Evolutionary conservation across 371 early-diverging fungal genomes (phyloP).

Genomic region (Mucor indicus): DNA sequence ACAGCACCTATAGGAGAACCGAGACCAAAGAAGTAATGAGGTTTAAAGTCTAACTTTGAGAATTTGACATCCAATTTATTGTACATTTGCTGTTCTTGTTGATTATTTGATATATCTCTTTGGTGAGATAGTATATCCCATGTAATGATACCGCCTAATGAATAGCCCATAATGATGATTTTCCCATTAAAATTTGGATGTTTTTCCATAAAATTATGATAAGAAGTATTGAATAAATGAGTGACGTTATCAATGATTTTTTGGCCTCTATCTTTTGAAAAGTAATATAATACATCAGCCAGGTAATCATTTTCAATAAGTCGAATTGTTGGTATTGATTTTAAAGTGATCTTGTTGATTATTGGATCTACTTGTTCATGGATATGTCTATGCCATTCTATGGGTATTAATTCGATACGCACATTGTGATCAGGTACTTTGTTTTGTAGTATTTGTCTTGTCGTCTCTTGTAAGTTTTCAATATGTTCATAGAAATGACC

Average conservation of each 20-base stretch:
- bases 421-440: constrained; percentile 49
- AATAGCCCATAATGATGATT: constrained; percentile 60
- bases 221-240: constrained; percentile 51
- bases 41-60: constrained; percentile 51
- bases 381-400: constrained; percentile 53
- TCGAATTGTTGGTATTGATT: constrained; percentile 63
- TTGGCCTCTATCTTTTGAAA: constrained; percentile 56
- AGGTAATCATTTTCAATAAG: constrained; percentile 67
- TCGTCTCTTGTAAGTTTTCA: constrained; percentile 53
- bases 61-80: constrained; percentile 42
- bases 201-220: constrained; percentile 48
- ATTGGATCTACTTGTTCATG: constrained; percentile 51
- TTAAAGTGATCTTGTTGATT: constrained; percentile 56
- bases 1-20: constrained; percentile 66
- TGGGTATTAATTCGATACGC: constrained; percentile 53
- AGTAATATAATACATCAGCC: constrained; percentile 64
- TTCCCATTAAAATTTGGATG: constrained; percentile 60
- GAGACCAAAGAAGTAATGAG: constrained; percentile 52
- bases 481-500: constrained; percentile 59
- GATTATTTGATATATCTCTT: constrained; percentile 12
- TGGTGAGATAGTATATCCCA: constrained; percentile 62
- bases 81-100: constrained; percentile 21
- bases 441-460: constrained; percentile 49
- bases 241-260: constrained; percentile 57
- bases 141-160: constrained; percentile 64